phyloP scores from a whole-genome alignment of 192 early-diverging fungal species.

The Rhizophagus clarus region DNA sequence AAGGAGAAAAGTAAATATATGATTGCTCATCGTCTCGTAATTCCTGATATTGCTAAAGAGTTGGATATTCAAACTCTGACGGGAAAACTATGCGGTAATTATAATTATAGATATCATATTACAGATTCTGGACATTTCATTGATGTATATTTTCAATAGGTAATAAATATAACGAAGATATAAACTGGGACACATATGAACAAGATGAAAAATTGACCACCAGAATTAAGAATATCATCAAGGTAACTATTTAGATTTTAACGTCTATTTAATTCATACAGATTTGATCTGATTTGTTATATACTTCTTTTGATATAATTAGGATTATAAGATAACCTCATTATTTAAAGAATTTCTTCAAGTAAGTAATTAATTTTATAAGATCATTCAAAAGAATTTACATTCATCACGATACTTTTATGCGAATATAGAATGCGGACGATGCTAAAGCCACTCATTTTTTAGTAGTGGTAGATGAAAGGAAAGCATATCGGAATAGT shows the following conservation, averaged over 20 bases:
- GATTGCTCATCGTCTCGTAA: not conserved
- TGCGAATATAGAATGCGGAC: slow-evolving; percentile 19
- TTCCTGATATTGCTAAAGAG: not conserved
- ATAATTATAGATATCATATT: not conserved
- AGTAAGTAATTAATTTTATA: not conserved
- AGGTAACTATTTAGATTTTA: not conserved
- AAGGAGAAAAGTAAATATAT: not conserved
- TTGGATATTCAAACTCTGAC: not conserved
- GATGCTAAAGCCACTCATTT: slow-evolving; percentile 25
- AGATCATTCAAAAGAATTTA: not conserved
- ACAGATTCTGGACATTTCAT: too few relatives aligned
- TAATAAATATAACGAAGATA: not conserved
- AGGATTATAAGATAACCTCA: not conserved
- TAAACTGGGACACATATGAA: not conserved
- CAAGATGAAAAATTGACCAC: not conserved
- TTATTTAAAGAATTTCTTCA: slow-evolving; percentile 6
- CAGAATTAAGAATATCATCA: not conserved
- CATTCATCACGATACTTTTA: not conserved
- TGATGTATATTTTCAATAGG: too few relatives aligned
- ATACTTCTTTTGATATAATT: not conserved
- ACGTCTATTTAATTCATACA: too few relatives aligned
- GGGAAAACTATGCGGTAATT: not conserved
- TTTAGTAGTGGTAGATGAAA: slow-evolving; percentile 21
- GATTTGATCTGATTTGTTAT: not conserved
- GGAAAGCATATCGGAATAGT: not conserved